Conservation (phyloP, 2,329 filamentous ascomycete genomes). For the Penicillium sp. region DNA sequence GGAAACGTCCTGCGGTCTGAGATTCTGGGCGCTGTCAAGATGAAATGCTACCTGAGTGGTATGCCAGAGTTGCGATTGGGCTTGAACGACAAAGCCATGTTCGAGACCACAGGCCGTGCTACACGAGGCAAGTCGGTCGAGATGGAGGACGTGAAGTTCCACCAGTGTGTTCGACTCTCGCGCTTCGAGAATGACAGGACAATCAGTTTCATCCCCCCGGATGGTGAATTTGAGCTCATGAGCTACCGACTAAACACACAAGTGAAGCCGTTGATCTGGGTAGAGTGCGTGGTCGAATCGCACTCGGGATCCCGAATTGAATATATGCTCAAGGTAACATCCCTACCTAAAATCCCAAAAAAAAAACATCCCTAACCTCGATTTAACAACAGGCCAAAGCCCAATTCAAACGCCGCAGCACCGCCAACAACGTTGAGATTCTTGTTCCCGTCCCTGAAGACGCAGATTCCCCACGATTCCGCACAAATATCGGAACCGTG, state of each 20-base stretch:
- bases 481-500: slow-evolving; percentile 94
- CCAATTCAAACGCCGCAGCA: slow-evolving; percentile 96
- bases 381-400: slow-evolving; percentile 64
- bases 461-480: slow-evolving; percentile 91
- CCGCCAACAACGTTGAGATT: slow-evolving; percentile 98
- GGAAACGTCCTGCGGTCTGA: slow-evolving; percentile 95
- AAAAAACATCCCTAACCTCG: slow-evolving; percentile 4
- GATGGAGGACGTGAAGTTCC: slow-evolving; percentile 99
- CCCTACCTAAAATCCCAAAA: too few species aligned
- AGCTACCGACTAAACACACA: slow-evolving; percentile 98
- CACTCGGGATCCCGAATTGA: slow-evolving; percentile 95
- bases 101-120: slow-evolving; percentile 91
- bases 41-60: slow-evolving; percentile 98
- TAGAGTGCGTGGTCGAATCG: slow-evolving; percentile 94
- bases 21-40: slow-evolving; percentile 95
- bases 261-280: slow-evolving; percentile 98
- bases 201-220: slow-evolving; percentile 97
- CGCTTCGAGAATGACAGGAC: slow-evolving; percentile 98
- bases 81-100: slow-evolving; percentile 99
- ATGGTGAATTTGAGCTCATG: slow-evolving; percentile 99
- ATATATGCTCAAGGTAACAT: slow-evolving; percentile 84
- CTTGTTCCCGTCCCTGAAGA: slow-evolving; percentile 96
- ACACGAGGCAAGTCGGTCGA: slow-evolving; percentile 96
- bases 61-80: slow-evolving; percentile 96
- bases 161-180: slow-evolving; percentile 93